Evolutionary conservation across 169 alveolate species (phyloP).

Genomic region (Fabrea salina): DNA sequence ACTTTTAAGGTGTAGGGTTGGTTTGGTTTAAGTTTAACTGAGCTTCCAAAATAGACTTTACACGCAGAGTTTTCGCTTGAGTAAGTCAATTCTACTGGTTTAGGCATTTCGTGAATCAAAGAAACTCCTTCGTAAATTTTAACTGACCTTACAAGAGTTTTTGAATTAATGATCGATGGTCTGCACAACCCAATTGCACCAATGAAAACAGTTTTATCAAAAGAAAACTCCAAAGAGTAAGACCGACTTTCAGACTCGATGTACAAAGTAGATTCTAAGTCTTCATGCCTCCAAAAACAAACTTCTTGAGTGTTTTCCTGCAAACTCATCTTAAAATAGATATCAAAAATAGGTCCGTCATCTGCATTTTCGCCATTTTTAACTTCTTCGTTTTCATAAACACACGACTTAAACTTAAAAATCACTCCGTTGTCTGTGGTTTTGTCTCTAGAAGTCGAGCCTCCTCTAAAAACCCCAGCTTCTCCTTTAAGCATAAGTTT

Average conservation of each 20-base stretch:
- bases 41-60: no score
- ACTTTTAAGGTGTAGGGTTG: neutral
- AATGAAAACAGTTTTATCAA: neutral
- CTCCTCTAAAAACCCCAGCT: neutral
- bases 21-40: neutral
- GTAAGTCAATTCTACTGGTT: no score
- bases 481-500: neutral
- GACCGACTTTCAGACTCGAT: neutral
- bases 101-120: no score
- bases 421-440: neutral
- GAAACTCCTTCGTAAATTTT: no score
- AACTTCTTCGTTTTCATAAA: neutral
- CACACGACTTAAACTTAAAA: neutral
- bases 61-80: no score
- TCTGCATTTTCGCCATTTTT: neutral
- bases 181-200: neutral
- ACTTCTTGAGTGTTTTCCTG: neutral
- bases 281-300: neutral
- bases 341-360: neutral
- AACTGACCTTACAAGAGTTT: neutral
- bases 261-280: neutral
- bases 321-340: neutral
- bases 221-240: neutral
- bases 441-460: neutral
- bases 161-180: neutral